phyloP scores from a whole-genome alignment of 2,329 filamentous ascomycete species.

The Colletotrichum kahawae region DNA sequence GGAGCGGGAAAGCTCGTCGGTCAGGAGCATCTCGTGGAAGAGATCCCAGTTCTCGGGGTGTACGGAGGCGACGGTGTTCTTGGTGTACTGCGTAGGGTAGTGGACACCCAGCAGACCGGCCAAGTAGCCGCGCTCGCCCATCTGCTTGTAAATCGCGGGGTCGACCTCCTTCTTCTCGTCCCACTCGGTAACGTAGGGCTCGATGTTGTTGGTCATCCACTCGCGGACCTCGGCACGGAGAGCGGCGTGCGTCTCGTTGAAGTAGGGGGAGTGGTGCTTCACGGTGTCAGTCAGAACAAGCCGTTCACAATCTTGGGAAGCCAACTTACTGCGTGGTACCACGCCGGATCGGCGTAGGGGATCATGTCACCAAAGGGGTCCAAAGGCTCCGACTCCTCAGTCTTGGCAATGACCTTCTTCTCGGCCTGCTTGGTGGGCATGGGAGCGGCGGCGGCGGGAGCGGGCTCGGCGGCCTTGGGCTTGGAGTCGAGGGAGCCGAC shows the following conservation, averaged over 20 bases:
- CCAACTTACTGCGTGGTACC: constrained; percentile 86
- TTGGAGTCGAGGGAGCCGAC: constrained; percentile 90
- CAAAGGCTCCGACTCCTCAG: constrained; percentile 72
- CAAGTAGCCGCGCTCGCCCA: constrained; percentile 91
- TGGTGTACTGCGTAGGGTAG: constrained; percentile 78
- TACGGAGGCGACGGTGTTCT: constrained; percentile 77
- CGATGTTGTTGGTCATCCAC: constrained; percentile 89
- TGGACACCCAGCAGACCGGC: constrained; percentile 87
- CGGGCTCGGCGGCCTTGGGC: constrained; percentile 67
- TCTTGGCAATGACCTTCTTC: constrained; percentile 39
- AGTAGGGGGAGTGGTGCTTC: constrained; percentile 95
- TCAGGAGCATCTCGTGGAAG: constrained; percentile 96
- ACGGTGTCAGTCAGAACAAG: neutral
- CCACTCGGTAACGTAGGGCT: constrained; percentile 94
- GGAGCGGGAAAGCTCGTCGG: constrained; percentile 88
- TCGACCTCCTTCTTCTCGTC: constrained; percentile 94
- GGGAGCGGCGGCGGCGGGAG: constrained; percentile 48
- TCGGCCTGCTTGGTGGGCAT: constrained; percentile 41
- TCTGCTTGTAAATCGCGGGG: constrained; percentile 89
- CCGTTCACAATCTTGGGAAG: accelerated
- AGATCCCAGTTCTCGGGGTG: constrained; percentile 92
- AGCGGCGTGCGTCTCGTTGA: constrained; percentile 90
- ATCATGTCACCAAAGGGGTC: constrained; percentile 87
- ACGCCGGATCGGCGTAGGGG: constrained; percentile 89
- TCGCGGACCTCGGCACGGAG: constrained; percentile 89